These are phyloP conservation scores for Elaeis guineensis DNA, from an alignment of 176 grass and related monocot genomes.

Conservation along the genomic window DNA sequence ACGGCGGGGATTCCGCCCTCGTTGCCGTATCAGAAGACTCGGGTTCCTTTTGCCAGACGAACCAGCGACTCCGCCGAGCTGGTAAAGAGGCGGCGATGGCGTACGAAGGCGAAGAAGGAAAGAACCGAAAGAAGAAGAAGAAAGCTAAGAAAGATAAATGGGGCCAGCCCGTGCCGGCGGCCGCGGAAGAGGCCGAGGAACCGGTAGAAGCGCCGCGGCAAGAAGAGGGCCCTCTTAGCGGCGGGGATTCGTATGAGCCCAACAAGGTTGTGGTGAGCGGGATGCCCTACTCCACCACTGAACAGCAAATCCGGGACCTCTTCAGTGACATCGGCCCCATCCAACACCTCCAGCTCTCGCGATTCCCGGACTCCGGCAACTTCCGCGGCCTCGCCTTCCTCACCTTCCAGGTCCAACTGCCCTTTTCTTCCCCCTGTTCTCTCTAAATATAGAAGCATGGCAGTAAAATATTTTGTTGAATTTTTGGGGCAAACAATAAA, in stretches of 20 bases:
- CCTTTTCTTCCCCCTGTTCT: background rate
- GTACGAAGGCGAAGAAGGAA: background rate
- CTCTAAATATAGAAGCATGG: too few relatives aligned
- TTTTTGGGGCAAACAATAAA: too few relatives aligned
- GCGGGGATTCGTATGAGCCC: slow-evolving; percentile 30
- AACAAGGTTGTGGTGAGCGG: slow-evolving; percentile 82
- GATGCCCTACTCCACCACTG: slow-evolving; percentile 69
- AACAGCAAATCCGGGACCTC: slow-evolving; percentile 54
- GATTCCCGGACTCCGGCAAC: slow-evolving; percentile 77
- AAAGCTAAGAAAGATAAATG: slow-evolving; percentile 83
- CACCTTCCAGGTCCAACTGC: slow-evolving; percentile 45
- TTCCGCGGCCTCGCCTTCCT: slow-evolving; percentile 86
- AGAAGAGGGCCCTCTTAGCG: background rate
- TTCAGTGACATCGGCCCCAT: slow-evolving; percentile 60
- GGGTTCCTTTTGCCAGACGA: too few relatives aligned
- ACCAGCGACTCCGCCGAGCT: background rate
- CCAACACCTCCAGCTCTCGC: slow-evolving; percentile 64
- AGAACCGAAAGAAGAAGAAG: slow-evolving; percentile 51
- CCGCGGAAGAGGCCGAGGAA: background rate
- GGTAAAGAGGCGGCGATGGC: background rate
- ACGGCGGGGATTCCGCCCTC: too few relatives aligned
- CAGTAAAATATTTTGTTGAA: too few relatives aligned
- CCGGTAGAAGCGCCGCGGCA: background rate
- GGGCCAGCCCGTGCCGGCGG: slow-evolving; percentile 46
- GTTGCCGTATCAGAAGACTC: too few relatives aligned